phyloP scores from a whole-genome alignment of 805 yeast species.

The Metschnikowia koreensis region DNA sequence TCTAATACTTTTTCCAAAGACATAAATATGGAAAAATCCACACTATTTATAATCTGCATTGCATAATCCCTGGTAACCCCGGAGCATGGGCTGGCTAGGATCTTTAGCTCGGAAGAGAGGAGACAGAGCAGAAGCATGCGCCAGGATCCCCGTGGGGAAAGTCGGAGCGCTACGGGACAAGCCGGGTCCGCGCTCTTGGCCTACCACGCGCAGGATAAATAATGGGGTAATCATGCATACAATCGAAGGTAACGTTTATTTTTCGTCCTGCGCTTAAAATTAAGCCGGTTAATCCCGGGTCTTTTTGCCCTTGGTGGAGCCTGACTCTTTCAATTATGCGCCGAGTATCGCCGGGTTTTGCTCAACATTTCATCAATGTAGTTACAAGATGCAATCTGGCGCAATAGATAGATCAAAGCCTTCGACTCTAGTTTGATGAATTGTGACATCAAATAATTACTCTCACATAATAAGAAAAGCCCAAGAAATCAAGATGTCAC shows the following conservation, averaged over 20 bases:
- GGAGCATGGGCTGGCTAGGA: conserved; percentile 7
- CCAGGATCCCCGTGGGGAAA: conserved; percentile 6
- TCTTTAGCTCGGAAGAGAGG: conserved; percentile 12
- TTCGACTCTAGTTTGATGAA: too few species aligned
- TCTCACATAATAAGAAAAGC: too few species aligned
- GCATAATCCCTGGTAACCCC: conserved; percentile 8
- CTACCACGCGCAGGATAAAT: not conserved
- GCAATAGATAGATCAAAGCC: too few species aligned
- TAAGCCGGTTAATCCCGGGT: conserved; percentile 9
- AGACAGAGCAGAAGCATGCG: conserved; percentile 9
- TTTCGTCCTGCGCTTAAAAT: not conserved
- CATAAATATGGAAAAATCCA: not conserved
- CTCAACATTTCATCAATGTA: not conserved
- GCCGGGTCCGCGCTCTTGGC: not conserved
- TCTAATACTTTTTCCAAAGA: not conserved
- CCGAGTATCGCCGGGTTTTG: not conserved
- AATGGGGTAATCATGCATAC: conserved; percentile 6
- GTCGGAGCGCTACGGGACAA: conserved; percentile 12
- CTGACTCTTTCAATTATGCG: not conserved
- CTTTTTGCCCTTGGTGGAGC: not conserved
- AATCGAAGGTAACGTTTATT: not conserved
- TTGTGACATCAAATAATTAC: too few species aligned
- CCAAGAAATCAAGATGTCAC: too few species aligned
- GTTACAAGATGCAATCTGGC: not conserved
- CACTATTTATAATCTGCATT: conserved; percentile 11